Evolutionary conservation across 345 rosid genomes (phyloP), one percentile per base, ranked within the genome.

Genomic region (Brassica cretica): DNA sequence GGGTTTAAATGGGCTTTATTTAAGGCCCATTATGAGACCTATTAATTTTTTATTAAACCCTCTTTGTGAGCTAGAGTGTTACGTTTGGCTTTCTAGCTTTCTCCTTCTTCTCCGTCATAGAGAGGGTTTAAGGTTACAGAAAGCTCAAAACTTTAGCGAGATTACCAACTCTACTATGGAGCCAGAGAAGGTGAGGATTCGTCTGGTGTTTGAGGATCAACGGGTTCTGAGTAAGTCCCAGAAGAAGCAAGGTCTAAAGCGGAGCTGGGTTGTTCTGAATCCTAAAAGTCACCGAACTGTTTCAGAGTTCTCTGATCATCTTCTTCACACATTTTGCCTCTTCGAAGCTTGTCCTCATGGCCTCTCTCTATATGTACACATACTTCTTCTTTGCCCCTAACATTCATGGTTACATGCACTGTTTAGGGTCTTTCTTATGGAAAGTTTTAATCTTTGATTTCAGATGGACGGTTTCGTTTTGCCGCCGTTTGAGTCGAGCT

Each of bases 401-500:
- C 81, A 9, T 68, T 77, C 3, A 19, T 79, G 71, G 75, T 68
- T 39, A 64, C 66, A 55, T 64, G 70, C 46, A 64, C 71, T 37
- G n/a, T 70, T 55, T 10, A 1, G 33, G 27, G 10, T 29, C 55
- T 18, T 18, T 9, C 70, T 60, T 44, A 27, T 39, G 49, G n/a
- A 2, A 32, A 55, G 32, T 59, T 14, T 58, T 24, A 24, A 1
- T 18, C 76, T 78, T 51, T 41, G n/a, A 2, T 82, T 82, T 61
- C 86, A 94, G 99, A 95, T 95, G 99, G 96, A 93, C 71, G 97
- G 93, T 5, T 93, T 91, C 78, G 91, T 78, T 80, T 81, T 96
- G 68, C 99, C 98, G 3, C 87, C 93, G 16, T 93, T 93, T 14
- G 98, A 93, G 84, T 87, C 91, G 2, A 89, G 89, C 77, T 79